A percentile compares a stretch with the other conserved stretches of the same genome.
phyloP scores from a whole-genome alignment of 176 grass and related monocot genomes.

The Sorghum bicolor region Sorghum_bicolor_NCBIv3 NC_012873.2:53085001-53085500 shows the following conservation, averaged over 20 bases:
- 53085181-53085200: neutral
- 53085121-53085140: neutral
- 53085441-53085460: neutral
- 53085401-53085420: neutral
- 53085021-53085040: neutral
- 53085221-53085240: conserved; percentile 2
- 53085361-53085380: too few species aligned
- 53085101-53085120: neutral
- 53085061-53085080: neutral
- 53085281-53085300: neutral
- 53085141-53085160: neutral
- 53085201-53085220: conserved; percentile 14
- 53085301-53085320: neutral
- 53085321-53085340: neutral
- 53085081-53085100: neutral
- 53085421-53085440: too few species aligned
- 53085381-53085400: neutral
- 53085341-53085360: too few species aligned
- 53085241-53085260: neutral
- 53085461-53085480: neutral
- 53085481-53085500: neutral
- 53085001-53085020: conserved; percentile 2
- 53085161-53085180: neutral
- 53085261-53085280: neutral
- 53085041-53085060: too few species aligned